phyloP scores from a whole-genome alignment of 192 early-diverging fungal genomes.

The Backusella liffmaniae region DNA sequence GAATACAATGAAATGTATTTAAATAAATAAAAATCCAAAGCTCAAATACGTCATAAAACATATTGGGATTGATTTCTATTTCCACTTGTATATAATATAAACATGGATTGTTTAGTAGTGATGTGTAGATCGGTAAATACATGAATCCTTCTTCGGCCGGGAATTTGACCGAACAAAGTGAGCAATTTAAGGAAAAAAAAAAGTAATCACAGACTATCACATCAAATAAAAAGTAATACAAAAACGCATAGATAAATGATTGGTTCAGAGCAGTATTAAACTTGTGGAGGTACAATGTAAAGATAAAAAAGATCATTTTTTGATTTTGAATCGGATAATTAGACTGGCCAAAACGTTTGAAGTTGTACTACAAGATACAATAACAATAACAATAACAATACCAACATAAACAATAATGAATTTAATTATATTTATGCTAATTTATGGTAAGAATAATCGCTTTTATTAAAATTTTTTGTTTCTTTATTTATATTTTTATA shows the following conservation, averaged over 20 bases:
- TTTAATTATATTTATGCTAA: not conserved
- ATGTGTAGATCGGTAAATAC: not conserved
- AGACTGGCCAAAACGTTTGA: not conserved
- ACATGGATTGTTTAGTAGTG: not conserved
- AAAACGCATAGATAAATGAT: not conserved
- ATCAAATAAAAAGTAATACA: not conserved
- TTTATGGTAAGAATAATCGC: not conserved
- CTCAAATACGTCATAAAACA: not conserved
- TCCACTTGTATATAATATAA: not conserved
- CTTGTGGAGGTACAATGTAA: conserved; percentile 1
- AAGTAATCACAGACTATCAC: not conserved
- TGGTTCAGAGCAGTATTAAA: not conserved
- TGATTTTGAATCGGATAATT: not conserved
- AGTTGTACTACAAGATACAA: not conserved
- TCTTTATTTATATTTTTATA: not conserved
- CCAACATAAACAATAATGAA: not conserved
- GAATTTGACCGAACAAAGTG: not conserved
- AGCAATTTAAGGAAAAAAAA: not conserved
- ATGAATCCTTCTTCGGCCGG: not conserved
- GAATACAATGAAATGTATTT: not conserved
- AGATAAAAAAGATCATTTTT: too few species aligned
- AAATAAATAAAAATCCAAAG: not conserved
- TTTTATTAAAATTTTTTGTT: not conserved
- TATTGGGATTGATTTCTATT: not conserved
- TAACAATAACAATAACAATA: not conserved